Base-by-base conservation (phyloP, 805 yeast genomes). In the Ogataea zsoltii region DNA sequence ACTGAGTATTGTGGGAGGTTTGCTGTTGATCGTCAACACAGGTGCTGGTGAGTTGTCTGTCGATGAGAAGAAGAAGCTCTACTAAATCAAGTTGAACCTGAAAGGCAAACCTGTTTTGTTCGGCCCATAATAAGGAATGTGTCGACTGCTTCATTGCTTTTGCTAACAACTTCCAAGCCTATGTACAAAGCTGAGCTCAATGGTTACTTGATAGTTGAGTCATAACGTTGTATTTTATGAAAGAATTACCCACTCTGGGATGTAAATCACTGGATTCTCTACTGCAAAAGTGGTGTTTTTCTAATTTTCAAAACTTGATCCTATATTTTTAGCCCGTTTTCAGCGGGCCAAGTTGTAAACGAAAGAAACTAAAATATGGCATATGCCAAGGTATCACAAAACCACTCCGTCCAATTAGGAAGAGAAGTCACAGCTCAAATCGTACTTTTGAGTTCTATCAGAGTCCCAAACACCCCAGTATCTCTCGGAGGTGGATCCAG, bases 41-140 rank as follows among this genome's bases (percentile, higher is more conserved):
- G 99, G 99, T 51, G 98, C 98, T 25, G 99, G 99, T 41, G 91
- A 87, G 57, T 75, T 92, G 53, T 87, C 96, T 21, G 71, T 92
- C 47, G 99, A 92, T 62, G 97, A 90, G 67, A 92, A 94, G 84
- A 91, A 92, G 75, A 92, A 92, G 75, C 83, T 88, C 48, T 88
- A 86, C 65, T 89, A 70, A 65, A n/a, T 34, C 5, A 15, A 13
- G 18, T n/a, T n/a, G n/a, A n/a, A n/a, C n/a, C n/a, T n/a, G n/a
- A n/a, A n/a, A n/a, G n/a, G n/a, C n/a, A n/a, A n/a, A n/a, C n/a
- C n/a, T n/a, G n/a, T n/a, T n/a, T n/a, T n/a, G n/a, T n/a, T n/a
- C n/a, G n/a, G n/a, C n/a, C 11, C 17, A n/a, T 15, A 14, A 15
- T 31, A 7, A 28, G 25, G 25, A 17, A 33, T 4, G 7, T 36